Evolutionary conservation across 768 basidiomycete genomes (phyloP).

Genomic region (Hericium alpestre): DNA sequence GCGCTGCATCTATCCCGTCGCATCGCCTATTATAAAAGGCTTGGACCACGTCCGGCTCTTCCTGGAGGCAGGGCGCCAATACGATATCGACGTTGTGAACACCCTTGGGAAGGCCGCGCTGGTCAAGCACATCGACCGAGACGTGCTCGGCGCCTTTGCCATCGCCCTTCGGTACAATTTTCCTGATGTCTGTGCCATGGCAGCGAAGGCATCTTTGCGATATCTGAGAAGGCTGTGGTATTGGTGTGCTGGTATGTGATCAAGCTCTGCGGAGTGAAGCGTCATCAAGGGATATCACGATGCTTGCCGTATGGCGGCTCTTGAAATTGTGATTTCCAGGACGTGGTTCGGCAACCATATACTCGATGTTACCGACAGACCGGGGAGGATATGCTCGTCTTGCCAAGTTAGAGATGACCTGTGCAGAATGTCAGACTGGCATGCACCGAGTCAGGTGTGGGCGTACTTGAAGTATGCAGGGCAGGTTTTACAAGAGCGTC

Average conservation of each 20-base stretch:
- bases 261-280: not conserved
- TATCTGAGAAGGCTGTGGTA: not conserved
- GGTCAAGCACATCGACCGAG: not conserved
- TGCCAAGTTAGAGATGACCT: too few relatives aligned
- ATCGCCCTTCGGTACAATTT: not conserved
- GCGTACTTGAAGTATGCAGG: too few relatives aligned
- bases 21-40: not conserved
- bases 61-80: not conserved
- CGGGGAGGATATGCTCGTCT: too few relatives aligned
- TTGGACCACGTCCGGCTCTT: not conserved
- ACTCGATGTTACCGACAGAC: too few relatives aligned
- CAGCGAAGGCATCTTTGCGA: not conserved
- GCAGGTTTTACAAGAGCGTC: too few relatives aligned
- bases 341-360: not conserved
- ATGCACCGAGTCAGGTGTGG: too few relatives aligned
- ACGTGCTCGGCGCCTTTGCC: not conserved
- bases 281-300: not conserved
- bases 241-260: not conserved
- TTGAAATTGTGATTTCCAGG: not conserved
- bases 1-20: not conserved
- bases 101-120: not conserved
- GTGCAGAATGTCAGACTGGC: too few relatives aligned
- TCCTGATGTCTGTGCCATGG: not conserved
- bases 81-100: not conserved
- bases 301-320: not conserved